Percentiles rank a stretch among this genome's conserved stretches.
Conservation (phyloP, 202 grass and related monocot species). For the Brachypodium distachyon region DNA sequence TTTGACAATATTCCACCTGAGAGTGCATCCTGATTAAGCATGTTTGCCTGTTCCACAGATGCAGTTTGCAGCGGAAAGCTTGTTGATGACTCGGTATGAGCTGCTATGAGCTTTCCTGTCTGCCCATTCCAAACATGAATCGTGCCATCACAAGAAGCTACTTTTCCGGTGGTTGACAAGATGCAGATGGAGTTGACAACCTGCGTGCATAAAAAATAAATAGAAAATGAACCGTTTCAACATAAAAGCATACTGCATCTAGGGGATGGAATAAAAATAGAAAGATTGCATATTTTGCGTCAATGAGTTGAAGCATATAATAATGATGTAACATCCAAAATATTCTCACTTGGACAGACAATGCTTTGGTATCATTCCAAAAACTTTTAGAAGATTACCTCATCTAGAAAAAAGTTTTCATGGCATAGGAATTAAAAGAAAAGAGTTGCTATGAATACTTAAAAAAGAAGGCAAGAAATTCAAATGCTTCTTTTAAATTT, state of each 20-base stretch:
- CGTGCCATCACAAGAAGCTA: constrained; percentile 95
- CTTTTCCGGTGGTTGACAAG: constrained; percentile 62
- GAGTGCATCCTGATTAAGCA: constrained; percentile 80
- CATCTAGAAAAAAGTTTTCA: not conserved
- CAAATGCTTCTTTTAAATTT: not conserved
- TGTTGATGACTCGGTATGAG: constrained; percentile 56
- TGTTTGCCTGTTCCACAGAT: constrained; percentile 65
- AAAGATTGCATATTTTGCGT: not conserved
- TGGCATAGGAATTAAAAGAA: not conserved
- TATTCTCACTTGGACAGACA: not conserved
- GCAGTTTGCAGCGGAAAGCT: constrained; percentile 47
- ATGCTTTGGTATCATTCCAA: not conserved
- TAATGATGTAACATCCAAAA: not conserved
- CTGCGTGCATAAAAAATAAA: constrained; percentile 28
- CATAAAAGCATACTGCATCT: not conserved
- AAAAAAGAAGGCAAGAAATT: not conserved
- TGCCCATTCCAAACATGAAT: constrained; percentile 94
- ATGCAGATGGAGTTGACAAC: constrained; percentile 78
- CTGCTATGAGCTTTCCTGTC: constrained; percentile 81
- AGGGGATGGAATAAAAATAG: not conserved
- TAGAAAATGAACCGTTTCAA: not conserved
- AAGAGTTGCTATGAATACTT: not conserved
- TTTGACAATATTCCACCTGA: constrained; percentile 76
- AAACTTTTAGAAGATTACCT: not conserved
- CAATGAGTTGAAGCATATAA: constrained; percentile 10